phyloP scores from a whole-genome alignment of 2,329 filamentous ascomycete genomes.

The Botryotinia calthae region DNA sequence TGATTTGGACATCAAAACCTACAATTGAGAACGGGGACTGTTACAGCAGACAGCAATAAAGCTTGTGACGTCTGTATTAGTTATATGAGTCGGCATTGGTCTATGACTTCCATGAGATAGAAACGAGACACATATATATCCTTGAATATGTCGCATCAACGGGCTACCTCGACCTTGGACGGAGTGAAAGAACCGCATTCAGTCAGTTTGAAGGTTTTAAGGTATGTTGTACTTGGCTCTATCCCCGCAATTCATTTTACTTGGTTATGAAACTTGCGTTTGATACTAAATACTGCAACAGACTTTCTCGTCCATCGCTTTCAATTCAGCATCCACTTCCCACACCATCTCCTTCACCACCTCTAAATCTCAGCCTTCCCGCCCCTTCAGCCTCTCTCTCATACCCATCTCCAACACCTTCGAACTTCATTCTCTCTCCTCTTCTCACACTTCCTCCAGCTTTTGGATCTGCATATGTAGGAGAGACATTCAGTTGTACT shows the following conservation, averaged over 20 bases:
- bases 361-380: conserved; percentile 23
- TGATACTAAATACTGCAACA: conserved; percentile 40
- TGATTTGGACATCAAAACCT: background rate
- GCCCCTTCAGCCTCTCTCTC: conserved; percentile 64
- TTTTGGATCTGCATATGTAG: conserved; percentile 93
- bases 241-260: background rate
- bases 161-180: conserved; percentile 33
- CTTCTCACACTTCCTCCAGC: conserved; percentile 81
- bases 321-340: conserved; percentile 59
- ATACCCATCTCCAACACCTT: conserved; percentile 53
- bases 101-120: background rate
- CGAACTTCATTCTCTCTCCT: conserved; percentile 53
- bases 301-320: conserved; percentile 78
- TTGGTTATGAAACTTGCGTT: too few species aligned
- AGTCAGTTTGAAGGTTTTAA: conserved; percentile 73
- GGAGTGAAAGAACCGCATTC: conserved; percentile 70
- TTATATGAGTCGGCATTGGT: too few species aligned
- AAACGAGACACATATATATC: background rate
- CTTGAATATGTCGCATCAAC: conserved; percentile 38
- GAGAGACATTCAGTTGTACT: conserved; percentile 91
- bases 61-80: background rate
- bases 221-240: conserved; percentile 45
- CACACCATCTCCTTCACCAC: conserved; percentile 42
- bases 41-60: background rate
- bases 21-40: background rate